Conservation (phyloP, 495 filamentous ascomycete species). For the Tuber borchii region DNA sequence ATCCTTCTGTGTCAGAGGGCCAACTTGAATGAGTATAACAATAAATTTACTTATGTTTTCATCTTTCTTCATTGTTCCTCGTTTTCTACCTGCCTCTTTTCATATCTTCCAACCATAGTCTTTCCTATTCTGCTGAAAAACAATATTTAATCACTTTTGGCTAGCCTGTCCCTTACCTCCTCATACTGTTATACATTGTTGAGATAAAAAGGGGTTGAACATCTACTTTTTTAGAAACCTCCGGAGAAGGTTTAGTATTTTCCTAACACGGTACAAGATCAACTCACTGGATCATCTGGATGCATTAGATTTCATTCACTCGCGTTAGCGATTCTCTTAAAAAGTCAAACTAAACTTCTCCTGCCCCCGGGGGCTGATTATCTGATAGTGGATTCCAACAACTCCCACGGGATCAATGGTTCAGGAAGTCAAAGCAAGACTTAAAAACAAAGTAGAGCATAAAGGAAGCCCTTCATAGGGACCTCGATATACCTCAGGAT, state of each 20-base stretch:
- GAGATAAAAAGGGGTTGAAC: too few species aligned
- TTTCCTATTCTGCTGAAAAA: too few species aligned
- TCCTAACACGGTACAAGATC: neutral
- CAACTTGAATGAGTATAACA: too few species aligned
- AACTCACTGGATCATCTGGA: neutral
- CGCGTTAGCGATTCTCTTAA: neutral
- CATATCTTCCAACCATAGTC: too few species aligned
- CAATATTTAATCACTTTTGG: too few species aligned
- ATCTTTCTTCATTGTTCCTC: too few species aligned
- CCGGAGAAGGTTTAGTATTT: neutral
- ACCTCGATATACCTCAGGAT: neutral
- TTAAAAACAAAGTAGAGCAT: neutral
- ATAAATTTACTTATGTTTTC: too few species aligned
- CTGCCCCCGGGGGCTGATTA: neutral
- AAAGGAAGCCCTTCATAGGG: neutral
- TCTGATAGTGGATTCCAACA: neutral
- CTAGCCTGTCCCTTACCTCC: too few species aligned
- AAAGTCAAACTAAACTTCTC: neutral
- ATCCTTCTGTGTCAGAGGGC: too few species aligned
- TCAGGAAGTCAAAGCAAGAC: neutral
- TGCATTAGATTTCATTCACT: neutral
- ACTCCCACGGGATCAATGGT: rapidly evolving
- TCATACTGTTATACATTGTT: too few species aligned
- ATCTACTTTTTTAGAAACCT: too few species aligned
- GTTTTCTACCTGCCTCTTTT: too few species aligned